These are phyloP conservation scores for Mercurialis annua DNA, from an alignment of 345 rosid genomes.

Conservation along the genomic window DNA sequence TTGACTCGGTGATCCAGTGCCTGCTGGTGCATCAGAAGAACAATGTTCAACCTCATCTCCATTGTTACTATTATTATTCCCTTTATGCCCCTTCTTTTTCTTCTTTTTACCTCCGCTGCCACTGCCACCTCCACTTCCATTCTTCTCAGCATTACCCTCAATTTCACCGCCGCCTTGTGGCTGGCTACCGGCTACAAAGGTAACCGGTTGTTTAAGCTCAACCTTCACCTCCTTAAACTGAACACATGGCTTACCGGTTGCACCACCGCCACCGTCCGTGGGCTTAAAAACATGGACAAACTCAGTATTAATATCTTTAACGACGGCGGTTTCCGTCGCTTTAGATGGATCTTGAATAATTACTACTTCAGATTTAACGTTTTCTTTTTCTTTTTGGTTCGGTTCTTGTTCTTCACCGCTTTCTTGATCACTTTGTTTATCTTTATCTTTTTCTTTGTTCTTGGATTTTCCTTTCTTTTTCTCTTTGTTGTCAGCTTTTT, in stretches of 20 bases:
- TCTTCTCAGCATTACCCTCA: slow-evolving; percentile 23
- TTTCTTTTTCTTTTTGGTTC: slow-evolving; percentile 12
- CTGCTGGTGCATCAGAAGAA: slow-evolving; percentile 21
- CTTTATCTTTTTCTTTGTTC: slow-evolving; percentile 19
- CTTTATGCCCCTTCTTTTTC: slow-evolving; percentile 59
- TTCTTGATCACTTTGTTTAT: slow-evolving; percentile 36
- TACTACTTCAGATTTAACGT: slow-evolving; percentile 4
- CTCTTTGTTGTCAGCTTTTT: slow-evolving; percentile 41
- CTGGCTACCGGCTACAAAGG: slow-evolving; percentile 19
- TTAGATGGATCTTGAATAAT: slow-evolving; percentile 8
- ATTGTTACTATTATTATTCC: slow-evolving; percentile 18
- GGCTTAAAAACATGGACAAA: neutral
- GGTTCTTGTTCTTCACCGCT: slow-evolving; percentile 27
- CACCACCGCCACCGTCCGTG: slow-evolving; percentile 10
- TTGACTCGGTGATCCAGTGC: slow-evolving; percentile 26
- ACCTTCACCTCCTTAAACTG: slow-evolving; percentile 25
- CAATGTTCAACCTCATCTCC: slow-evolving; percentile 24
- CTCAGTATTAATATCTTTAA: neutral
- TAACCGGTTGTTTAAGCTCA: slow-evolving; percentile 22
- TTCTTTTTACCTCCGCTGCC: slow-evolving; percentile 47
- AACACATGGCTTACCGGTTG: neutral
- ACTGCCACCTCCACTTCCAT: slow-evolving; percentile 19
- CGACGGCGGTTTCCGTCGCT: neutral
- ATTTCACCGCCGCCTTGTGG: slow-evolving; percentile 18
- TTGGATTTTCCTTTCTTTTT: slow-evolving; percentile 25